Evolutionary conservation across 2,329 filamentous ascomycete genomes (phyloP).

Genomic region (Cryphonectria parasitica): DNA sequence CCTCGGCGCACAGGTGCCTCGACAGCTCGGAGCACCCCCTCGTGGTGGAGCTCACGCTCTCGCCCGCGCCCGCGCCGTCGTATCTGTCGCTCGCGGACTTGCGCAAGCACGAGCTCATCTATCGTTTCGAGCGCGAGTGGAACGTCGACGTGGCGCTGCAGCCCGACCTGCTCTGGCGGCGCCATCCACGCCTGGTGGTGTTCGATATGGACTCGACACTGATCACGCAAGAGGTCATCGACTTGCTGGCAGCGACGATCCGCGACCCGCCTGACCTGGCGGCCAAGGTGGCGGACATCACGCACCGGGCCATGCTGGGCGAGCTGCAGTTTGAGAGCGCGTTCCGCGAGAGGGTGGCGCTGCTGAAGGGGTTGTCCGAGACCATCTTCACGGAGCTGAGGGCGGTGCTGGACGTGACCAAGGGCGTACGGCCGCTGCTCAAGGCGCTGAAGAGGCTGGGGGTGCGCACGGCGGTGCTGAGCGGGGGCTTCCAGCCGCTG

Average conservation of each 20-base stretch:
- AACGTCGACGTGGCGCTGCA: conserved; percentile 85
- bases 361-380: conserved; percentile 80
- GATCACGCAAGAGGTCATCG: conserved; percentile 97
- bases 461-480: conserved; percentile 86
- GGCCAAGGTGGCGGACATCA: conserved; percentile 83
- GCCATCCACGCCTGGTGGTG: conserved; percentile 83
- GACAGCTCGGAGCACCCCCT: conserved; percentile 62
- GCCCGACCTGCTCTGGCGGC: conserved; percentile 71
- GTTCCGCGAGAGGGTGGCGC: conserved; percentile 76
- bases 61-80: conserved; percentile 61
- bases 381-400: conserved; percentile 80
- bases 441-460: conserved; percentile 76
- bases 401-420: conserved; percentile 76
- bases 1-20: conserved; percentile 67
- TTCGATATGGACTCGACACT: conserved; percentile 99
- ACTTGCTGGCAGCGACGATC: conserved; percentile 85
- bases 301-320: conserved; percentile 91
- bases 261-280: conserved; percentile 71
- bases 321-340: conserved; percentile 90
- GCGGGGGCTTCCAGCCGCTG: conserved; percentile 88
- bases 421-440: conserved; percentile 77
- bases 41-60: conserved; percentile 69
- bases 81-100: conserved; percentile 72
- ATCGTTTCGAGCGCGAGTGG: conserved; percentile 86
- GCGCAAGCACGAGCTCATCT: conserved; percentile 79